These are phyloP conservation scores for Helotiales sp. DNA, from an alignment of 2,329 filamentous ascomycete genomes.

Conservation along the genomic window DNA sequence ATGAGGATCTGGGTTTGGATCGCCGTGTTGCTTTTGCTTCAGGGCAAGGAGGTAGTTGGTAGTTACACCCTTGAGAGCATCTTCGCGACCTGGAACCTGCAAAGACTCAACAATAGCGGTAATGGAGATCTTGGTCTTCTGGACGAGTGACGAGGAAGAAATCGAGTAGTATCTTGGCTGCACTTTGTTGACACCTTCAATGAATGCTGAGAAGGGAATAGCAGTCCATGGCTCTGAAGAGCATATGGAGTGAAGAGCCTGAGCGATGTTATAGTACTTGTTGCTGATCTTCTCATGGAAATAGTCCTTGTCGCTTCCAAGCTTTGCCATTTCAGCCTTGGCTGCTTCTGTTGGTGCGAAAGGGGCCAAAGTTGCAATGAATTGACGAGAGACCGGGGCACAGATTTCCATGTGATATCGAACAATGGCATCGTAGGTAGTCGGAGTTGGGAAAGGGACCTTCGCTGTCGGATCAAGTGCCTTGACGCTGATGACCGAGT, in stretches of 20 bases:
- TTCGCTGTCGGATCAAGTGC: conserved; percentile 93
- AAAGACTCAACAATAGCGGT: conserved; percentile 93
- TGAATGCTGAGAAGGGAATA: conserved; percentile 91
- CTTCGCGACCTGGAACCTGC: conserved; percentile 74
- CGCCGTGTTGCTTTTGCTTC: conserved; percentile 95
- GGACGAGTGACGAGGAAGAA: conserved; percentile 92
- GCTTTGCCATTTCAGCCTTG: conserved; percentile 86
- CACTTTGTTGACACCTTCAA: conserved; percentile 92
- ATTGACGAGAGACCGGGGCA: conserved; percentile 94
- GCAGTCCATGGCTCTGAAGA: conserved; percentile 78
- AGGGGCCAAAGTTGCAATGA: conserved; percentile 82
- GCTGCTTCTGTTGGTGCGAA: conserved; percentile 85
- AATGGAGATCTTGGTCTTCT: conserved; percentile 93
- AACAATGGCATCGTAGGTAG: conserved; percentile 90
- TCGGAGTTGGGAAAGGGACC: conserved; percentile 95
- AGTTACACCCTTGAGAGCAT: conserved; percentile 88
- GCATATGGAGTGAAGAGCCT: conserved; percentile 75
- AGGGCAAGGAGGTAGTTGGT: conserved; percentile 96
- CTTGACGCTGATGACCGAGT: conserved; percentile 86
- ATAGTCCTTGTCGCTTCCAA: conserved; percentile 93
- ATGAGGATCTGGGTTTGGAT: conserved; percentile 79
- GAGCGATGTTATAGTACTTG: conserved; percentile 87
- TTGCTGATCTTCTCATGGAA: conserved; percentile 85
- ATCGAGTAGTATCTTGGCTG: conserved; percentile 99
- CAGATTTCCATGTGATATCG: conserved; percentile 98